phyloP scores from a whole-genome alignment of 2,329 filamentous ascomycete genomes.

The Talaromyces marneffei region DNA sequence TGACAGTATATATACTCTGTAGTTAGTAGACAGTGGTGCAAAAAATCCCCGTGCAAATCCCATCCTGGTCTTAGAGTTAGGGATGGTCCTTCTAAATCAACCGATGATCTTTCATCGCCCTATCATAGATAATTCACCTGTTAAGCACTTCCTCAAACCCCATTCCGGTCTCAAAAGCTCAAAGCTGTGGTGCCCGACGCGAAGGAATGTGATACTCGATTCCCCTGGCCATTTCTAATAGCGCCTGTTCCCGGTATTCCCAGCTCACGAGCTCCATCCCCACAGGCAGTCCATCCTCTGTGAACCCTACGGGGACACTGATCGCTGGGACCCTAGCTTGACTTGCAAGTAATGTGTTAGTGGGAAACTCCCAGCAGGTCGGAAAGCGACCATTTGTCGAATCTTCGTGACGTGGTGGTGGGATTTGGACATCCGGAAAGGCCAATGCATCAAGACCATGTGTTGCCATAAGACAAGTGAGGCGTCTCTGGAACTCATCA shows the following conservation, averaged over 20 bases:
- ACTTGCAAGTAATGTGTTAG: neutral
- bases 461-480: no score
- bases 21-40: no score
- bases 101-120: neutral
- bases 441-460: no score
- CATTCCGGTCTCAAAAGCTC: neutral
- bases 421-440: no score
- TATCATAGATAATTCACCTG: neutral
- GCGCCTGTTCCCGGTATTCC: neutral
- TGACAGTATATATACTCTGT: no score
- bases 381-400: neutral
- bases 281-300: neutral
- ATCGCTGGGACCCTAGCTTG: neutral
- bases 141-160: no score
- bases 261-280: neutral
- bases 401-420: no score
- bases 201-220: neutral
- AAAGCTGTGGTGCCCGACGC: neutral
- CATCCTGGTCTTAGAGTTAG: no score
- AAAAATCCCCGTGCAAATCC: no score
- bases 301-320: neutral
- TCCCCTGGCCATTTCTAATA: neutral
- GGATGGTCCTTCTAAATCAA: no score
- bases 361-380: neutral
- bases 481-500: no score